Evolutionary conservation across 2,329 filamentous ascomycete species (phyloP), one percentile per base, ranked within the genome.

Genomic region (Colletotrichum chrysophilum): DNA sequence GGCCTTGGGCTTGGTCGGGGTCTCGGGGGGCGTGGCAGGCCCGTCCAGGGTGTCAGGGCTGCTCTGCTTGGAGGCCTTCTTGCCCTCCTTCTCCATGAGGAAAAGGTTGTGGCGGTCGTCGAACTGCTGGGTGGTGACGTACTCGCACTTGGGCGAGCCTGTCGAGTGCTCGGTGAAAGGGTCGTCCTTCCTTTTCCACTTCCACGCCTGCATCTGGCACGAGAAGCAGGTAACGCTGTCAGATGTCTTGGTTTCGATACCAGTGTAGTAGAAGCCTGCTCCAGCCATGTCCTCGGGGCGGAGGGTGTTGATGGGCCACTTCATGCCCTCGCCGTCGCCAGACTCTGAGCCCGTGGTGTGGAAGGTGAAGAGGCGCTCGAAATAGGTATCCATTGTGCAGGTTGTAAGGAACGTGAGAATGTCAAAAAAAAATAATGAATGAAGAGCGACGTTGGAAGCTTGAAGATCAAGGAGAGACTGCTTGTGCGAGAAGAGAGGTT

Each of bases 141-240:
- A 77, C 0, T 21, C 30, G 38, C 76, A 77, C 0, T n/a, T 38
- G 4, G 21, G 43, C 0, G 64, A 48, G 4, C 34, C 48, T 0
- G 14, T 52, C 9, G 7, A 6, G 34, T 77, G 76, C 8, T 77
- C 48, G 1, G 16, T 6, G 1, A 64, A 77, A 0, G 76, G 76
- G 8, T 77, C 55, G 16, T 77, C 76, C 7, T 71, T 75, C 1
- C n/a, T 1, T 3, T 75, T 68, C 76, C 75, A 77, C 1, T 28
- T 16, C 74, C 75, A 77, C 0, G 71, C 67, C 0, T 76, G 64
- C 4, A 77, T 26, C 1, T 16, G 14, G 61, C 76, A 77, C 0
- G 9, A 28, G 3, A 67, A 34, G 21, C 76, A 77, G 4, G 24
- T 32, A 0, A 75, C 75, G 2, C 30, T 56, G 9, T 77, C 76